These are phyloP conservation scores for Corylus heterophylla DNA, from an alignment of 306 rosid genomes.

Conservation along the genomic window DNA sequence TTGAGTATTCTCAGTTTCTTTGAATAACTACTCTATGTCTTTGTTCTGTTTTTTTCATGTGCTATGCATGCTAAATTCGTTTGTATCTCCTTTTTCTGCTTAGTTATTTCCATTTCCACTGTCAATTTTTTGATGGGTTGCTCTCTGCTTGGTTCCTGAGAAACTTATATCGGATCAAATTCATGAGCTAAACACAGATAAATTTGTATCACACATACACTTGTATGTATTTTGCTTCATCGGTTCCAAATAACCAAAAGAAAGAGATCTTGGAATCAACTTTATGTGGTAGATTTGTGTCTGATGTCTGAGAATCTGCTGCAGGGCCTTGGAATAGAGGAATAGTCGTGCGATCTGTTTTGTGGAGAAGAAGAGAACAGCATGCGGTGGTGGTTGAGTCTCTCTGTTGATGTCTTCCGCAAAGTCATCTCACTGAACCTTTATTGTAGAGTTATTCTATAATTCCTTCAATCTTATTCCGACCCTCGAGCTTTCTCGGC, in stretches of 20 bases:
- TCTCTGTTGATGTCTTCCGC: constrained; percentile 78
- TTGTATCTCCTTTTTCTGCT: not conserved
- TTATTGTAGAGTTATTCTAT: constrained; percentile 96
- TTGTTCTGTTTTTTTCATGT: not conserved
- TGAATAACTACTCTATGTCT: not conserved
- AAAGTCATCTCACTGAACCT: constrained; percentile 80
- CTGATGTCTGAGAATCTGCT: constrained; percentile 12
- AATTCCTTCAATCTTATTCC: constrained; percentile 24
- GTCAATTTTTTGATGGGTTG: not conserved
- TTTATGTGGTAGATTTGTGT: not conserved
- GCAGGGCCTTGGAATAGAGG: constrained; percentile 36
- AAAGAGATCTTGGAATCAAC: not conserved
- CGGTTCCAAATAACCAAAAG: not conserved
- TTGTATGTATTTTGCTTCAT: not conserved
- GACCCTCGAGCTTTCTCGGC: not conserved
- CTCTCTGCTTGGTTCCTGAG: not conserved
- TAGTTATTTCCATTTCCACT: not conserved
- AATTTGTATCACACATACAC: not conserved
- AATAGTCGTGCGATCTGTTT: constrained; percentile 25
- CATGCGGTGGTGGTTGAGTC: constrained; percentile 92
- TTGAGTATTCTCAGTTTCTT: not conserved
- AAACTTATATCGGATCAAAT: not conserved
- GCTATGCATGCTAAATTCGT: not conserved
- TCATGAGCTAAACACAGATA: not conserved
- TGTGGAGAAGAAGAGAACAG: constrained; percentile 66